Conservation (phyloP, 2,329 filamentous ascomycete species). For the Zelopaecilomyces penicillatus region DNA sequence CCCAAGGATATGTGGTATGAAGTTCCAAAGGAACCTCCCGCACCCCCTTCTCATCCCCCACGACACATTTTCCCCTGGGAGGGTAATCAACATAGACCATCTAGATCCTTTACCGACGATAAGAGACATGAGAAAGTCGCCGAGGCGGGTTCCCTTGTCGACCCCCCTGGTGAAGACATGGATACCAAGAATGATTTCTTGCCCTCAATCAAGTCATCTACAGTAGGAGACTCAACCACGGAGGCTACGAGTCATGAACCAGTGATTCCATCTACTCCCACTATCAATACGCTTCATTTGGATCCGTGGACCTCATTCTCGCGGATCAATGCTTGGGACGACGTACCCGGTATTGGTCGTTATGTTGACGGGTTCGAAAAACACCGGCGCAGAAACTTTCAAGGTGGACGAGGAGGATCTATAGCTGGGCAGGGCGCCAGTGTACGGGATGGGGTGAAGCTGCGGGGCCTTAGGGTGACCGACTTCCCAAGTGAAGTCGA, state of each 20-base stretch:
- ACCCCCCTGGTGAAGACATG: constrained; percentile 15
- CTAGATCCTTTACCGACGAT: constrained; percentile 49
- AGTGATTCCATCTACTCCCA: constrained; percentile 40
- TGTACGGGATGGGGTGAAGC: constrained; percentile 10
- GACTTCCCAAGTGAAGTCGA: constrained; percentile 81
- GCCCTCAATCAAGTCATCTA: constrained; percentile 20
- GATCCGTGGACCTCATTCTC: constrained; percentile 66
- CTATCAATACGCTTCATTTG: constrained; percentile 36
- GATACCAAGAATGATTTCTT: constrained; percentile 11
- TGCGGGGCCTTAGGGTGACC: constrained; percentile 58
- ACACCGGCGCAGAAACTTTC: constrained; percentile 35
- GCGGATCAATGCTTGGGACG: constrained; percentile 88
- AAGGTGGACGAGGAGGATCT: background rate
- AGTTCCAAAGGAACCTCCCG: constrained; percentile 57
- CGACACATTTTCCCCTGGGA: constrained; percentile 91
- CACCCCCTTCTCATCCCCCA: constrained; percentile 45
- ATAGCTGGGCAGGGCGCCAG: background rate
- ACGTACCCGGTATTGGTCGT: constrained; percentile 74
- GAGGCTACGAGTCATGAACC: constrained; percentile 22
- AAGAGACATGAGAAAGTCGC: constrained; percentile 8
- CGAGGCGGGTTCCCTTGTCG: background rate
- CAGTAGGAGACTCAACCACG: constrained; percentile 24
- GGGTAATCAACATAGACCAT: constrained; percentile 49
- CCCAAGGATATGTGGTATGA: constrained; percentile 85
- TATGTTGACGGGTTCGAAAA: constrained; percentile 75